Conservation (phyloP, 768 basidiomycete genomes). For the Mrakia gelida region DNA sequence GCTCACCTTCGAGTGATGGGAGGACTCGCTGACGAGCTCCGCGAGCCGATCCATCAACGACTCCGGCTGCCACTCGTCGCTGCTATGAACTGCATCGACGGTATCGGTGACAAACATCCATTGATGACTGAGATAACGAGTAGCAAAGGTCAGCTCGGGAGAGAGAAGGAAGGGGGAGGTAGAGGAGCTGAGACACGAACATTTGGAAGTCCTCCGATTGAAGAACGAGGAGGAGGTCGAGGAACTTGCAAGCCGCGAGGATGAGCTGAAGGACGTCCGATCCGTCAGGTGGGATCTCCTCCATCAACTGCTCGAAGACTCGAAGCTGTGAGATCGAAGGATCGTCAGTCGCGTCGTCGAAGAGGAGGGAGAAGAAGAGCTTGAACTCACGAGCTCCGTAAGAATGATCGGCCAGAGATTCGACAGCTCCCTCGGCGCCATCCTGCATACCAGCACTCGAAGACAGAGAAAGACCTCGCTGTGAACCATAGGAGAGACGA, state of each 20-base stretch:
- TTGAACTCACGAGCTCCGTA: conserved; percentile 70
- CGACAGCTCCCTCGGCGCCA: conserved; percentile 83
- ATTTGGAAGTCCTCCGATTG: conserved; percentile 98
- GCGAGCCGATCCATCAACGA: conserved; percentile 87
- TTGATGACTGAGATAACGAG: conserved; percentile 62
- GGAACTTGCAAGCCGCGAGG: conserved; percentile 84
- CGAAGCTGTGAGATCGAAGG: conserved; percentile 60
- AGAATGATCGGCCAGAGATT: conserved; percentile 96
- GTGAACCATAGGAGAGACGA: conserved; percentile 75
- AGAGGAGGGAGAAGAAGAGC: neutral
- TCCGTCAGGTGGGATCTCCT: conserved; percentile 66
- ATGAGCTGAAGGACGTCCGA: conserved; percentile 79
- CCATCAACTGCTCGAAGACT: conserved; percentile 76
- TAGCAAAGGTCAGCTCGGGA: neutral
- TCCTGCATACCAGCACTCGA: conserved; percentile 79
- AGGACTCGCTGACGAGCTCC: conserved; percentile 62
- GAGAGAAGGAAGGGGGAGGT: neutral
- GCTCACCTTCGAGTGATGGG: neutral
- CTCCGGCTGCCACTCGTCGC: conserved; percentile 67
- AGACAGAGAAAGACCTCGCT: conserved; percentile 88
- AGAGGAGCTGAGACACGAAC: conserved; percentile 48
- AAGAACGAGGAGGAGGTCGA: conserved; percentile 84
- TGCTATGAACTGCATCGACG: conserved; percentile 84
- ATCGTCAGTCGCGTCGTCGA: neutral
- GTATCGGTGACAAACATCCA: conserved; percentile 99